Evolutionary conservation across 164 flowering plant species (phyloP), one percentile per base, ranked within the genome.

Genomic region (Houttuynia cordata): DNA sequence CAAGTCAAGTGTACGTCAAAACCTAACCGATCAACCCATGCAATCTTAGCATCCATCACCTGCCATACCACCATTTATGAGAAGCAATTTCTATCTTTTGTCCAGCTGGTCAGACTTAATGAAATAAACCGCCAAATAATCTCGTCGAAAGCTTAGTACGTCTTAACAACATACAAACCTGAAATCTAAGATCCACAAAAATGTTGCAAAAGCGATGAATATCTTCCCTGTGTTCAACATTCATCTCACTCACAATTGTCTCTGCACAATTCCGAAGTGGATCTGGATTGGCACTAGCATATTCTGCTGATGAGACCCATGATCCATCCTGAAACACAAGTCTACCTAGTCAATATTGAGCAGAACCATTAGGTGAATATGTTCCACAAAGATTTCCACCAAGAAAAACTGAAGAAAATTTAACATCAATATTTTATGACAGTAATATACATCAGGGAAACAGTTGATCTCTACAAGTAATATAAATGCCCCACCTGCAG

Each of bases 21-120:
- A 20, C 98, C 98, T 61, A 92, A 73, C 57, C 89, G 83, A 65
- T 92, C 98, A 59, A 92, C 79, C 98, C 96, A 92, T 67, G 85
- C 79, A 80, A 85, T 69, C 67, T 84, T 86, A 52, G 89, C 91
- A 25, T 84, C 84, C 22, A 63, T 62, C 39, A 84, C 86, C 97
- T 88, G 83, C n/a, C n/a, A n/a, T 41, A 19, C 23, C 45, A 22
- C 4, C n/a, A n/a, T n/a, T n/a, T n/a, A n/a, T n/a, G n/a, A n/a
- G n/a, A n/a, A n/a, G n/a, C n/a, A n/a, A n/a, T n/a, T n/a, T 45
- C 14, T 12, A 45, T 45, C 12, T 3, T 45, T 45, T 45, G 49
- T 45, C 17, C 49, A 12, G 6, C 12, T 45, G 17, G 49, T 12
- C 49, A 20, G 3, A 42, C 20, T 1, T 40, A 58, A 18, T 8